These are phyloP conservation scores for Mangifera indica DNA, from an alignment of 345 rosid species.

Conservation along the genomic window DNA sequence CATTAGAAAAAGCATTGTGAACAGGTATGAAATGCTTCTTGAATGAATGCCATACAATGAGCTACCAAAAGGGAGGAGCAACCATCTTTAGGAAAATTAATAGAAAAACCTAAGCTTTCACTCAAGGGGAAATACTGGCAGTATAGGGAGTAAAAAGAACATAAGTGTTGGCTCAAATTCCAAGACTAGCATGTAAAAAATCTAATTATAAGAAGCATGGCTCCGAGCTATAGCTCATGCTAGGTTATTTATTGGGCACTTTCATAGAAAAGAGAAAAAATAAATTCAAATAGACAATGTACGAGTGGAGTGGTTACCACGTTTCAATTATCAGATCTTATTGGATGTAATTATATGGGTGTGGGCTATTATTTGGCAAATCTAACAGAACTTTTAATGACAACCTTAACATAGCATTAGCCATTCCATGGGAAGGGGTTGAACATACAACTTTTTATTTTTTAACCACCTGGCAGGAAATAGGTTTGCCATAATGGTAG, in stretches of 20 bases:
- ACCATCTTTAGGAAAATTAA: neutral
- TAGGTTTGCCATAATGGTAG: neutral
- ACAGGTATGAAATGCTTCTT: neutral
- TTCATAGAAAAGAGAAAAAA: neutral
- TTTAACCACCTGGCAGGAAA: no score
- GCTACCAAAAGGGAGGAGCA: neutral
- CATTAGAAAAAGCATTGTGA: constrained; percentile 11
- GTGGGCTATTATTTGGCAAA: neutral
- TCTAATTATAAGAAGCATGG: neutral
- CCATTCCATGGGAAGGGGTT: neutral
- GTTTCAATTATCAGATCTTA: neutral
- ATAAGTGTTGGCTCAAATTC: neutral
- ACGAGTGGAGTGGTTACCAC: neutral
- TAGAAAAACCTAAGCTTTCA: neutral
- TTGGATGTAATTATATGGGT: no score
- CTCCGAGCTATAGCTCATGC: neutral
- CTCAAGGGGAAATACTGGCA: neutral
- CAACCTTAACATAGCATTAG: neutral
- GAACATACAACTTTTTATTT: neutral
- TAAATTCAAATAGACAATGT: neutral
- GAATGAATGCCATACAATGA: neutral
- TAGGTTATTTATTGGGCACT: neutral
- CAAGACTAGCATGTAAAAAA: neutral
- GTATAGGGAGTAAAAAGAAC: neutral
- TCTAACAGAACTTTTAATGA: neutral